Conservation (phyloP, 1,284 basidiomycete genomes). For the Trametes sp. region DNA sequence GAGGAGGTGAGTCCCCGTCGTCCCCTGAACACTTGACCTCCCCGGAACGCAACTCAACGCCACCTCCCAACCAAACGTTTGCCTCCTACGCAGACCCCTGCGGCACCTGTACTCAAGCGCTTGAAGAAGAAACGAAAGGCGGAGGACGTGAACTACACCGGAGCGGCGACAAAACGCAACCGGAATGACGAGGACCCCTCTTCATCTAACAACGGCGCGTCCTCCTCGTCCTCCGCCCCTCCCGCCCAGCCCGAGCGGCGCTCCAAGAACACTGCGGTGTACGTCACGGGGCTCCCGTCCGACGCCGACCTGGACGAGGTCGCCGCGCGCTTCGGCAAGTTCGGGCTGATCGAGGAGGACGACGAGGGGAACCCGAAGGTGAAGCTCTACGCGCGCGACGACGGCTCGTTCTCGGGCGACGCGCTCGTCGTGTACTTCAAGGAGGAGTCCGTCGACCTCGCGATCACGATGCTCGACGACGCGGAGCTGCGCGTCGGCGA, state of each 20-base stretch:
- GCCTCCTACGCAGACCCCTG: conserved; percentile 68
- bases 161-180: conserved; percentile 66
- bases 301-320: conserved; percentile 84
- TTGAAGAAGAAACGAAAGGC: conserved; percentile 85
- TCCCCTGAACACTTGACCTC: background rate
- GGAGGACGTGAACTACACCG: conserved; percentile 65
- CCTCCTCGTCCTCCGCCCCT: conserved; percentile 18
- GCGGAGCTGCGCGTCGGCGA: conserved; percentile 91
- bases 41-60: conserved; percentile 16
- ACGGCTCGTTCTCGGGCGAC: conserved; percentile 94
- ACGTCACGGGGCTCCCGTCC: conserved; percentile 85
- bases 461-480: conserved; percentile 89
- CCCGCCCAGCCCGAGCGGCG: conserved; percentile 53
- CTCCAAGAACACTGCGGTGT: conserved; percentile 93
- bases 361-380: conserved; percentile 88
- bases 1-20: conserved; percentile 72
- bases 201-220: conserved; percentile 42
- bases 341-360: conserved; percentile 93
- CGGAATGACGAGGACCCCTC: conserved; percentile 52
- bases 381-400: conserved; percentile 92
- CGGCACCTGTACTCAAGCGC: conserved; percentile 81
- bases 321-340: conserved; percentile 85
- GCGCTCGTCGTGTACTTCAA: conserved; percentile 98
- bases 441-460: conserved; percentile 91
- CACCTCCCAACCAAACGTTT: conserved; percentile 27